Base-by-base conservation (phyloP, 257 asterid species). In the Scutellaria barbata region DNA sequence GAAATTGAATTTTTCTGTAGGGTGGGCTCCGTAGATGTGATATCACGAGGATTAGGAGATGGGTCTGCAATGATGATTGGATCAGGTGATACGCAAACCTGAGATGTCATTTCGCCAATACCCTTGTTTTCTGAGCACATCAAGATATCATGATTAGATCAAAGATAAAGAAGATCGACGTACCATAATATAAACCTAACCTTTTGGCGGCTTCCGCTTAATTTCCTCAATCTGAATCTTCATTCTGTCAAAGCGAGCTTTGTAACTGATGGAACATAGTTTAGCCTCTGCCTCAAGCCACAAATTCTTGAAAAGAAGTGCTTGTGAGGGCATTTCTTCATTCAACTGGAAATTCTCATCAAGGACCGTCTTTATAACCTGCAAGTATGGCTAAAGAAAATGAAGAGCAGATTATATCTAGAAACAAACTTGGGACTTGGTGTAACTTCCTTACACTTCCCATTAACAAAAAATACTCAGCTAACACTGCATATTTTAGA, bases 231-330 rank as follows among this genome's bases (percentile, higher is more conserved):
- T 84, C 75, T 80, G 89, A 77, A 71, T 74, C 87, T 78, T 92
- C 92, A 85, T 84, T 52, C 81, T 82, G 71, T 89, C 88, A 75
- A 88, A 92, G 41, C 92, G 96, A 74, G 97, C 88, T 84, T 78
- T 86, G 66, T 84, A 92, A 70, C 86, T 85, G 66, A 88, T 66
- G 72, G 98, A 83, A 77, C 97, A 95, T 45, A 95, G 73, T 78
- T 85, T 86, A 58, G 98, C 98, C 81, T 95, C 99, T 0, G 99
- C 92, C 69, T 95, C 96, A 3, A 92, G 96, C 99, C 99, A 95
- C 80, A 92, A 72, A 80, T 61, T 92, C 83, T 89, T 92, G 79
- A 85, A 95, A 14, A 92, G 81, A 65, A 77, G 86, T 71, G 95
- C 84, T 69, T 85, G 89, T 22, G 93, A 69, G 30, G 82, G 85